Conservation (phyloP, 495 filamentous ascomycete species). For the Lepraria neglecta region DNA sequence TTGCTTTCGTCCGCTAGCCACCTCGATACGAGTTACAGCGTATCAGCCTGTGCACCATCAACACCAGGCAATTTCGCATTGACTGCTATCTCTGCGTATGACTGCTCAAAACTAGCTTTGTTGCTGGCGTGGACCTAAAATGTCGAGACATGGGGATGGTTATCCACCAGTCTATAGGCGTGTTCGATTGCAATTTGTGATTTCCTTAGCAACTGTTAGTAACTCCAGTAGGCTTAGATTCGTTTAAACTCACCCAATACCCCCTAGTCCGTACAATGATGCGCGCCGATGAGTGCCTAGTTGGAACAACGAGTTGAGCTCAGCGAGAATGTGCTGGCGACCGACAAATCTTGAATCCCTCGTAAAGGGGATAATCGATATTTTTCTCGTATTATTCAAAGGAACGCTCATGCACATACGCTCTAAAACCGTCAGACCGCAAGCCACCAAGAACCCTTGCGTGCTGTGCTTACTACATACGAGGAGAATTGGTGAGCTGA, state of each 20-base stretch:
- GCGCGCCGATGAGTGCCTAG: constrained; percentile 26
- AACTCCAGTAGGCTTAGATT: no score
- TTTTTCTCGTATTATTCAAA: background rate
- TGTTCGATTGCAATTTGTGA: constrained; percentile 39
- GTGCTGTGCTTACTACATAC: background rate
- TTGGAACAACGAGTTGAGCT: constrained; percentile 25
- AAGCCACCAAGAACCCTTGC: background rate
- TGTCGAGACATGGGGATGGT: constrained; percentile 29
- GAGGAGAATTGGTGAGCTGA: background rate
- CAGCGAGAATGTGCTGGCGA: constrained; percentile 32
- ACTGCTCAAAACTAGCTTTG: constrained; percentile 35
- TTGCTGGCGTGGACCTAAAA: constrained; percentile 42
- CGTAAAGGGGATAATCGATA: constrained; percentile 29
- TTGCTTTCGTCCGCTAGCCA: constrained; percentile 34
- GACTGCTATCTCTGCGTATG: constrained; percentile 36
- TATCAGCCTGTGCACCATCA: constrained; percentile 34
- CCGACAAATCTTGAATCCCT: constrained; percentile 39
- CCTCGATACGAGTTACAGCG: constrained; percentile 33
- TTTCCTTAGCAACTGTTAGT: constrained; percentile 25
- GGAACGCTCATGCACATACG: no score
- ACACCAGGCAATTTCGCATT: constrained; percentile 31
- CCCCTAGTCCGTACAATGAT: constrained; percentile 41
- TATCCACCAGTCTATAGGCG: constrained; percentile 29
- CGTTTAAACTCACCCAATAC: constrained; percentile 38
- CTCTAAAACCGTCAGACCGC: no score